Evolutionary conservation across 225 moss, liverwort and hornwort species (phyloP).

Genomic region (Pseudisothecium myosuroides): DNA sequence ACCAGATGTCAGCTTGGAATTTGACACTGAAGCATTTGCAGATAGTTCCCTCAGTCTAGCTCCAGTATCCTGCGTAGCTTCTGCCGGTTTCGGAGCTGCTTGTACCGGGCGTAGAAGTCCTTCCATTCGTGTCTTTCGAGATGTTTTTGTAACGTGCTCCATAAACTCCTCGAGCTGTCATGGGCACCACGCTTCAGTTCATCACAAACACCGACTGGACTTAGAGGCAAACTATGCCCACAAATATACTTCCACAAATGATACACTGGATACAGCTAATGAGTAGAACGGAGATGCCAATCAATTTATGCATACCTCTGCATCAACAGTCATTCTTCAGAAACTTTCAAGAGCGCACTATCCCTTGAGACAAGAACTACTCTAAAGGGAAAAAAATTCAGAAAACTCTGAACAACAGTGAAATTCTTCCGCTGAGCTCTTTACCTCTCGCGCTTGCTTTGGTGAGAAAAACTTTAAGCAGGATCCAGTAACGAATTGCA

Average conservation of each 20-base stretch:
- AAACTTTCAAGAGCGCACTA: background rate
- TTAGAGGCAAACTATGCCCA: background rate
- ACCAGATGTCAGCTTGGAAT: background rate
- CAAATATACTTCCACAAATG: background rate
- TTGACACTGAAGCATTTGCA: conserved; percentile 13
- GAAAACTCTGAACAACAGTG: background rate
- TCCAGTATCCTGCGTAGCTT: conserved; percentile 36
- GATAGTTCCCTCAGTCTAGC: conserved; percentile 30
- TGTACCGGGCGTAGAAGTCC: conserved; percentile 26
- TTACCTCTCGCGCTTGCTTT: conserved; percentile 93
- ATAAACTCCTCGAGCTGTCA: conserved; percentile 48
- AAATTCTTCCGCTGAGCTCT: background rate
- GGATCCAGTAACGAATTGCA: conserved; percentile 78
- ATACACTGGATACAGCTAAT: background rate
- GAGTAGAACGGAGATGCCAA: background rate
- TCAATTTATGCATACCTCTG: background rate
- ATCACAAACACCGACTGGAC: background rate
- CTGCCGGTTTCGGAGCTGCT: conserved; percentile 13
- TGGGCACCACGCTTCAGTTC: conserved; percentile 1
- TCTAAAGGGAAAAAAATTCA: background rate
- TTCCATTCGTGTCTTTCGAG: conserved; percentile 37
- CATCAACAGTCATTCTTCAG: background rate
- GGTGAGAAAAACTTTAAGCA: conserved; percentile 77
- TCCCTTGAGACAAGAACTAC: background rate
- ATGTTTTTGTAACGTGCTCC: conserved; percentile 34